A percentile compares a stretch with the other conserved stretches of the same genome.
phyloP scores from a whole-genome alignment of 331 rosid genomes.

The Quercus tomentella region DNA sequence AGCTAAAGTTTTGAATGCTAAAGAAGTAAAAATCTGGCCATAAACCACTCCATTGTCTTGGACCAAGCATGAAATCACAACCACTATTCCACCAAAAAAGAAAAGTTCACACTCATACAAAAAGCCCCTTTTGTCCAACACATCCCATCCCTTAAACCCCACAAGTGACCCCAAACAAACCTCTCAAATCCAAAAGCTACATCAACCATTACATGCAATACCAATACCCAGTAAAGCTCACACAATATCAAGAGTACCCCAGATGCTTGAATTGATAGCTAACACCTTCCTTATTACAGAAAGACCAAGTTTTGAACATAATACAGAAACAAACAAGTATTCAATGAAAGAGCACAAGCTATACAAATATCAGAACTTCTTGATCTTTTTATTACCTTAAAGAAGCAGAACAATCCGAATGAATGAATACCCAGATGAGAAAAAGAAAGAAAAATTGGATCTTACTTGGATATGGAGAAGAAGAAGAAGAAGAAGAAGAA shows the following conservation, averaged over 20 bases:
- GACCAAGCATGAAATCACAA: constrained; percentile 61
- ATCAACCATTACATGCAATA: constrained; percentile 33
- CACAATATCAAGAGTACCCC: constrained; percentile 34
- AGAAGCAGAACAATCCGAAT: constrained; percentile 22
- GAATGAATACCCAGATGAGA: constrained; percentile 25
- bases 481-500: constrained; percentile 25
- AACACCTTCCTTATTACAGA: constrained; percentile 19
- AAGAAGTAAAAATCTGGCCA: constrained; percentile 49
- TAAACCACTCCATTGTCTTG: constrained; percentile 66
- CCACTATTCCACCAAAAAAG: constrained; percentile 25
- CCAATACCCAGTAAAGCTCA: constrained; percentile 38
- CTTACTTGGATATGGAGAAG: constrained; percentile 25
- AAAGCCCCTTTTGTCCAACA: constrained; percentile 26
- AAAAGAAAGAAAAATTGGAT: constrained; percentile 24
- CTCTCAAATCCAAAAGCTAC: constrained; percentile 36
- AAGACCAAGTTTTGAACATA: constrained; percentile 25
- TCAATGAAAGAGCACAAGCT: constrained; percentile 18
- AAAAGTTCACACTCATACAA: constrained; percentile 26
- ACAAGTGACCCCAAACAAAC: constrained; percentile 18
- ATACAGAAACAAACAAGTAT: constrained; percentile 10
- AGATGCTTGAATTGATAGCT: constrained; percentile 44
- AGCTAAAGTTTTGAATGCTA: constrained; percentile 36
- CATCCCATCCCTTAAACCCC: constrained; percentile 20
- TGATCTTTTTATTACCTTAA: constrained; percentile 30
- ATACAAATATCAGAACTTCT: constrained; percentile 29